Base-by-base conservation (phyloP, 805 yeast genomes). In the Ascoidea rubescens region DNA sequence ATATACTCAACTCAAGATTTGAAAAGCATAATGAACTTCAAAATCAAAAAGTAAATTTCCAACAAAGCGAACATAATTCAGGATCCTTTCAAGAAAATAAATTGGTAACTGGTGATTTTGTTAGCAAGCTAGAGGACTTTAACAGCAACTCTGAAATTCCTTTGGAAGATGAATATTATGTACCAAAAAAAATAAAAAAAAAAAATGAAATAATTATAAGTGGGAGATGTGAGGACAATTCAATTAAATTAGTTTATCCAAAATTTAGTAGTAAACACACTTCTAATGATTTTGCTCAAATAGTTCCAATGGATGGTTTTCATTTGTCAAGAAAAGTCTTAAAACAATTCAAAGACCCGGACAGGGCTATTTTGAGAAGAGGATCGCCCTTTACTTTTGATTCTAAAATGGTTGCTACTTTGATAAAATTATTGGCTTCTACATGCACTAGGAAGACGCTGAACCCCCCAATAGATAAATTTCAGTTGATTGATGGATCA, bases 341-440 rank as follows among this genome's bases (percentile, higher is more conserved):
- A 8, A 66, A 64, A n/a, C 56, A 65, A 46, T 74, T 85, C 60
- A 66, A 69, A 7, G 77, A 87, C 57, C 73, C 87, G 0, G 69
- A 62, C 8, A 69, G 66, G 42, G 91, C 95, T 0, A 66, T 79
- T 33, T 63, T 67, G 31, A 71, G 87, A 55, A 73, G 97, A 49
- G 97, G 97, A 0, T 84, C 96, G 0, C 95, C 96, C 1, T 78
- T 73, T 58, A 89, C 97, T 0, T 91, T 90, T 67, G 90, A 90
- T 61, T 77, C 84, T 5, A 61, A 66, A 10, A 72, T 69, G 48
- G 69, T 75, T 14, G 72, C 68, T 0, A 61, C 55, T 4, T 59
- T 73, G 16, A 67, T 64, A 17, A 57, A 56, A 49, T 54, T 63
- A 7, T 57, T 77, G 31, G 57, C 59, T 30, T 50, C 52, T 7